These are phyloP conservation scores for Oidium heveae DNA, from an alignment of 2,329 filamentous ascomycete genomes.

Conservation along the genomic window DNA sequence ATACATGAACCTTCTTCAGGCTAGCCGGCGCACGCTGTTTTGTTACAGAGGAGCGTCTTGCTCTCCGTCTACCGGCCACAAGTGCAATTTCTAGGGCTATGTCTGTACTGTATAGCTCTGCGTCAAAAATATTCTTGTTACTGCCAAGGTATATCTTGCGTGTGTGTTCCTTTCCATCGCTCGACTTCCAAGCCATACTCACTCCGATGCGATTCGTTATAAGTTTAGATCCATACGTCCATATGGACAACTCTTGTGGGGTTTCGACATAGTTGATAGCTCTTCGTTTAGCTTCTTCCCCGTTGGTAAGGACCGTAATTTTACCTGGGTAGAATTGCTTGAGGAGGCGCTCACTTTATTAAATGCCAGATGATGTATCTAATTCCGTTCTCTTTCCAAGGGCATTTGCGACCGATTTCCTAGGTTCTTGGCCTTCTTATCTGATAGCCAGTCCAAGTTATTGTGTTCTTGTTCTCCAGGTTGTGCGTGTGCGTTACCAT, in stretches of 20 bases:
- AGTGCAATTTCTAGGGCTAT: background rate
- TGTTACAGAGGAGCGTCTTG: background rate
- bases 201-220: background rate
- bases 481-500: background rate
- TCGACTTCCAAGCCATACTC: background rate
- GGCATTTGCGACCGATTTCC: background rate
- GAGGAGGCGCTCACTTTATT: background rate
- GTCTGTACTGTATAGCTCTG: background rate
- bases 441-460: background rate
- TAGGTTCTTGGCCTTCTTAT: background rate
- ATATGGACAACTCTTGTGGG: background rate
- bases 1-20: background rate
- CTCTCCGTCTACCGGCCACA: background rate
- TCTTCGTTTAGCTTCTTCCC: background rate
- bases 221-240: background rate
- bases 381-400: background rate
- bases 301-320: background rate
- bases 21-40: background rate
- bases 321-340: background rate
- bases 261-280: background rate
- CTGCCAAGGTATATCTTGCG: background rate
- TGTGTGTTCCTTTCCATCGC: background rate
- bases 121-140: background rate
- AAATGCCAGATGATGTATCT: background rate
- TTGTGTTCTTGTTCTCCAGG: background rate